These are phyloP conservation scores for Apiotrichum brassicae DNA, from an alignment of 1,284 basidiomycete species.

Conservation along the genomic window DNA sequence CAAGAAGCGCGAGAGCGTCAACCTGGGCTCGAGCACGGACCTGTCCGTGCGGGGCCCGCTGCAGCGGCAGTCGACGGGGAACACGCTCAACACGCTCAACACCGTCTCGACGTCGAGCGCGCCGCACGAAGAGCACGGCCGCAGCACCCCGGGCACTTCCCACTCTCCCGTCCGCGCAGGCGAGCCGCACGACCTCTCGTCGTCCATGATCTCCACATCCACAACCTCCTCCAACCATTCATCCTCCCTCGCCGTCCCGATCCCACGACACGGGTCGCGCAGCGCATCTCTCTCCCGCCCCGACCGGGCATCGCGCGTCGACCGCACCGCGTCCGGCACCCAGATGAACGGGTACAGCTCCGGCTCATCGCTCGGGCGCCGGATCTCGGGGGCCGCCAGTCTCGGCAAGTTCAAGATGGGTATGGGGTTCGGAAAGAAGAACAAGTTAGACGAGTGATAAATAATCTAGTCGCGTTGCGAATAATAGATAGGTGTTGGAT, in stretches of 20 bases:
- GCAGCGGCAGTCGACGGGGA: conserved; percentile 8
- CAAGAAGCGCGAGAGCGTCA: conserved; percentile 9
- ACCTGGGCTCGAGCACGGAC: not conserved
- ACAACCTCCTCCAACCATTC: not conserved
- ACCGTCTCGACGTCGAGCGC: not conserved
- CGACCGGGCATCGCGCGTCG: not conserved
- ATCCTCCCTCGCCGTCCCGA: not conserved
- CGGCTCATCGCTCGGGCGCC: conserved; percentile 10
- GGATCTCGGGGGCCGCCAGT: conserved; percentile 12
- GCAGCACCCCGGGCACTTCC: not conserved
- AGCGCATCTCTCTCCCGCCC: not conserved
- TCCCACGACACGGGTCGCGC: not conserved
- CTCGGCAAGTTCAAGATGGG: conserved; percentile 38
- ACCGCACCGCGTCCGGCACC: not conserved
- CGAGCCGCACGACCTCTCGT: conserved; percentile 2
- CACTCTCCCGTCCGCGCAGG: not conserved
- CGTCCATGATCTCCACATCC: conserved; percentile 4
- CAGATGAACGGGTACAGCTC: conserved; percentile 7
- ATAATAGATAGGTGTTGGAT: too few relatives aligned
- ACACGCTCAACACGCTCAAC: conserved; percentile 9
- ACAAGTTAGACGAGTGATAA: conserved; percentile 24
- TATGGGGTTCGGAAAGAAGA: conserved; percentile 43
- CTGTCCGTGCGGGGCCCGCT: not conserved
- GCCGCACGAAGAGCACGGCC: not conserved
- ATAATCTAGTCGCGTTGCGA: not conserved